A percentile compares a stretch with the other conserved stretches of the same genome.
Conservation (phyloP, 257 asterid genomes). For the Jacaranda mimosifolia region DNA sequence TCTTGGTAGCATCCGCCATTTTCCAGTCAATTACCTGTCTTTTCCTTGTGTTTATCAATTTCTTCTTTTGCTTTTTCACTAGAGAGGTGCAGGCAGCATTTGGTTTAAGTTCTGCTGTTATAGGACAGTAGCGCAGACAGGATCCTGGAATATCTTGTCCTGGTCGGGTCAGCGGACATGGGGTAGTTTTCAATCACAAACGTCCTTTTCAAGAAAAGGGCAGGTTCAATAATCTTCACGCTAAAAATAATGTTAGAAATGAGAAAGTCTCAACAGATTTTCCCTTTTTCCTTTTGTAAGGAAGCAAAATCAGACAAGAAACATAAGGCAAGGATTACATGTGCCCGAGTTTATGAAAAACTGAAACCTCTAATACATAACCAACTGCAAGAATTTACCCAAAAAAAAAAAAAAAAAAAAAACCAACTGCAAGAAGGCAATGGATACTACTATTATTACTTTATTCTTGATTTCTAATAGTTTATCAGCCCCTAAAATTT, state of each 20-base stretch:
- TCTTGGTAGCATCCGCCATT: constrained; percentile 4
- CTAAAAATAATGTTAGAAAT: too few relatives aligned
- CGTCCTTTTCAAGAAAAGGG: background rate
- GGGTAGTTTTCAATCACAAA: background rate
- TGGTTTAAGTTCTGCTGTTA: background rate
- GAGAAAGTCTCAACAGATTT: background rate
- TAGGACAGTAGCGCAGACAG: constrained; percentile 26
- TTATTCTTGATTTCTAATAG: constrained; percentile 21
- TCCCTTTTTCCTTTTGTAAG: too few relatives aligned
- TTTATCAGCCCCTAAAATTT: background rate
- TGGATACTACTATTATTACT: background rate
- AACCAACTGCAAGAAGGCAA: background rate
- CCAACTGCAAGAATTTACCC: constrained; percentile 5
- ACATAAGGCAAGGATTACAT: background rate
- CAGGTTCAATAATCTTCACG: background rate
- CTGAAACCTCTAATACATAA: background rate
- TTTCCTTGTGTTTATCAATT: background rate
- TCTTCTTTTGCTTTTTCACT: background rate
- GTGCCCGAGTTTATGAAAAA: background rate
- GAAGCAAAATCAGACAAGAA: too few relatives aligned
- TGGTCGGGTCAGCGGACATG: constrained; percentile 23
- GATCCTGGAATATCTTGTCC: background rate
- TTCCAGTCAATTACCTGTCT: background rate
- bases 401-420: too few relatives aligned
- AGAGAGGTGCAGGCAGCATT: too few relatives aligned